Conservation (phyloP, 805 yeast genomes). For the Teunomyces gatunensis region DNA sequence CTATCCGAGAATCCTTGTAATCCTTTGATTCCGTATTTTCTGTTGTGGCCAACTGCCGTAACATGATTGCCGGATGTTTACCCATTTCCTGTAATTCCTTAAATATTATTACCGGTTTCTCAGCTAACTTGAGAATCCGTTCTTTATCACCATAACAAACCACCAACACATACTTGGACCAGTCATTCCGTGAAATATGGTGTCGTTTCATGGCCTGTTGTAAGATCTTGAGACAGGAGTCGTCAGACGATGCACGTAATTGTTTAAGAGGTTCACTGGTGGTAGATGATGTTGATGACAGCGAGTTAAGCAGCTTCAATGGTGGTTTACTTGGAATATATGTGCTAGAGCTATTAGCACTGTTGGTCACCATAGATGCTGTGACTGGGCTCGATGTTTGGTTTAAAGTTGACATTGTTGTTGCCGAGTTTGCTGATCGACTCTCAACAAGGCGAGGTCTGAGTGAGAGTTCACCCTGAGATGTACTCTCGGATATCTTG, state of each 20-base stretch:
- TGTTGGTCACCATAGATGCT: conserved; percentile 5
- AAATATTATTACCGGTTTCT: conserved; percentile 82
- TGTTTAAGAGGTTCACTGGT: conserved; percentile 72
- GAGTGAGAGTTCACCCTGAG: conserved; percentile 13
- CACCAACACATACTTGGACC: conserved; percentile 85
- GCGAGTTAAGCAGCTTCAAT: conserved; percentile 8
- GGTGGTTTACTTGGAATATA: conserved; percentile 4
- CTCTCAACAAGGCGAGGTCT: conserved; percentile 7
- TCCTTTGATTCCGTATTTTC: conserved; percentile 8
- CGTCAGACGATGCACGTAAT: conserved; percentile 81
- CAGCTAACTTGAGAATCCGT: conserved; percentile 75
- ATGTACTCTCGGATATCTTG: conserved; percentile 12
- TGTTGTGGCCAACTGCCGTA: conserved; percentile 70
- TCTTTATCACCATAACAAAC: conserved; percentile 92
- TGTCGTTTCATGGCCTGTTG: conserved; percentile 89
- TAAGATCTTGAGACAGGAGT: conserved; percentile 83
- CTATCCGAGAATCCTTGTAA: conserved; percentile 40
- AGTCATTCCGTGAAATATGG: conserved; percentile 70
- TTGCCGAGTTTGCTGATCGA: neutral
- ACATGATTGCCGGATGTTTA: conserved; percentile 87
- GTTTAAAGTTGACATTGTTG: neutral
- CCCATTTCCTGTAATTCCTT: conserved; percentile 84
- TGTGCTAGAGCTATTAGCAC: neutral
- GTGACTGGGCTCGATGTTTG: conserved; percentile 6
- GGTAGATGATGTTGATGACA: neutral